A percentile compares a stretch with the other conserved stretches of the same genome.
Evolutionary conservation across 345 rosid genomes (phyloP).

Genomic region (Populus simonii): DNA sequence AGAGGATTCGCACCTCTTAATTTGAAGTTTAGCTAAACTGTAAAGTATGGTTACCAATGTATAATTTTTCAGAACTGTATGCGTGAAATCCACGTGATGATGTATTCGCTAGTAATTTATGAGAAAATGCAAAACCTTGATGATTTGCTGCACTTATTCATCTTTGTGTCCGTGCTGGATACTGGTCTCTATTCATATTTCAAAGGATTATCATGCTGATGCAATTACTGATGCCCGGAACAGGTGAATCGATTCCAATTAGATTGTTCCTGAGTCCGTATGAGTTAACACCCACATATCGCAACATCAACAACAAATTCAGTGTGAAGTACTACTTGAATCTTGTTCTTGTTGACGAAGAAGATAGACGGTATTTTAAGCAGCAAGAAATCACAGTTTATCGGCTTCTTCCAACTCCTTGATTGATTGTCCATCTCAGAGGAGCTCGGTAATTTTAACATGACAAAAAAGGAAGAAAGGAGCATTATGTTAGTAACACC

Average conservation of each 20-base stretch:
- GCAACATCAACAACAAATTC: slow-evolving; percentile 92
- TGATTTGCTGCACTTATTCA: not conserved
- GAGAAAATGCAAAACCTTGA: not conserved
- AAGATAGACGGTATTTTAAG: slow-evolving; percentile 91
- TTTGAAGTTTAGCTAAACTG: not conserved
- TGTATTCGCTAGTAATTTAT: not conserved
- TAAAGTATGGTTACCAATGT: not conserved
- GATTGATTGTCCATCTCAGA: slow-evolving; percentile 4
- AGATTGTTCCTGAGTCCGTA: slow-evolving; percentile 90
- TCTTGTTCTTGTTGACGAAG: slow-evolving; percentile 92
- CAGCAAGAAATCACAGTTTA: slow-evolving; percentile 90
- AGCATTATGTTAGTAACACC: not conserved
- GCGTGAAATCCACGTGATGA: not conserved
- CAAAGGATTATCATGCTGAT: not conserved
- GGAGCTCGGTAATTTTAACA: not conserved
- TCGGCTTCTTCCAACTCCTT: slow-evolving; percentile 68
- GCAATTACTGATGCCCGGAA: not conserved
- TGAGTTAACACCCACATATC: slow-evolving; percentile 86
- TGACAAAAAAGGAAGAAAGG: not conserved
- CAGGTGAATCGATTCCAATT: slow-evolving; percentile 96
- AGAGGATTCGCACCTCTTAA: not conserved
- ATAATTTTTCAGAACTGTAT: not conserved
- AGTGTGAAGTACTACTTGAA: slow-evolving; percentile 91
- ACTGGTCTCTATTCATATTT: not conserved
- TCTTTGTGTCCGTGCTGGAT: not conserved